Conservation (phyloP, 2,329 filamentous ascomycete genomes). For the Calonectria crousiana region DNA sequence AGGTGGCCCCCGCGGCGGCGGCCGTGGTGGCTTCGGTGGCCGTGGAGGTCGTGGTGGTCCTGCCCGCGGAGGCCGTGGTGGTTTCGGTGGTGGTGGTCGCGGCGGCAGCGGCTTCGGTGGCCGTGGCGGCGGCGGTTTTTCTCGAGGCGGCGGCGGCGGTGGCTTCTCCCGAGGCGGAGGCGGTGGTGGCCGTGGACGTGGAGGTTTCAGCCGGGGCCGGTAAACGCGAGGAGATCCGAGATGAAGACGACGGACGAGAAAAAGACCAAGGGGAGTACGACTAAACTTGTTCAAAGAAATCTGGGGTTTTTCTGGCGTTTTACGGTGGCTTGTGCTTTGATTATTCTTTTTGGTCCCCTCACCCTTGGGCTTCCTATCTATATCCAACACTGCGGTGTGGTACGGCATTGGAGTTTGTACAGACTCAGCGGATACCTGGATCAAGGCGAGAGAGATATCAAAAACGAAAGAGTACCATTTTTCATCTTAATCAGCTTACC, state of each 20-base stretch:
- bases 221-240: slow-evolving; percentile 23
- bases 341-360: slow-evolving; percentile 27
- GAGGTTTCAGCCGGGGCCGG: slow-evolving; percentile 35
- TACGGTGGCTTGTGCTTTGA: slow-evolving; percentile 32
- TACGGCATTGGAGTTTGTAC: slow-evolving; percentile 44
- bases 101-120: slow-evolving; percentile 48
- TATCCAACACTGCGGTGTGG: slow-evolving; percentile 31
- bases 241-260: slow-evolving; percentile 14
- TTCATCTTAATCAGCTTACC: neutral
- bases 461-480: slow-evolving; percentile 40
- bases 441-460: slow-evolving; percentile 38
- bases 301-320: slow-evolving; percentile 33
- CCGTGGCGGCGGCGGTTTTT: slow-evolving; percentile 41
- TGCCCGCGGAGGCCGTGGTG: slow-evolving; percentile 43
- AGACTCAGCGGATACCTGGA: slow-evolving; percentile 40
- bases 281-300: slow-evolving; percentile 33
- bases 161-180: slow-evolving; percentile 48
- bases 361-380: slow-evolving; percentile 16
- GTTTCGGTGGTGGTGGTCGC: slow-evolving; percentile 39
- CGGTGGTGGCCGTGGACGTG: slow-evolving; percentile 41
- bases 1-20: slow-evolving; percentile 52
- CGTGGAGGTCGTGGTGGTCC: slow-evolving; percentile 51
- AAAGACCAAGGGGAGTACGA: slow-evolving; percentile 26
- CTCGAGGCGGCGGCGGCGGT: slow-evolving; percentile 39
- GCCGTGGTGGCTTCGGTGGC: slow-evolving; percentile 49